phyloP scores from a whole-genome alignment of 2,329 filamentous ascomycete genomes.

The Aspergillus uvarum region DNA sequence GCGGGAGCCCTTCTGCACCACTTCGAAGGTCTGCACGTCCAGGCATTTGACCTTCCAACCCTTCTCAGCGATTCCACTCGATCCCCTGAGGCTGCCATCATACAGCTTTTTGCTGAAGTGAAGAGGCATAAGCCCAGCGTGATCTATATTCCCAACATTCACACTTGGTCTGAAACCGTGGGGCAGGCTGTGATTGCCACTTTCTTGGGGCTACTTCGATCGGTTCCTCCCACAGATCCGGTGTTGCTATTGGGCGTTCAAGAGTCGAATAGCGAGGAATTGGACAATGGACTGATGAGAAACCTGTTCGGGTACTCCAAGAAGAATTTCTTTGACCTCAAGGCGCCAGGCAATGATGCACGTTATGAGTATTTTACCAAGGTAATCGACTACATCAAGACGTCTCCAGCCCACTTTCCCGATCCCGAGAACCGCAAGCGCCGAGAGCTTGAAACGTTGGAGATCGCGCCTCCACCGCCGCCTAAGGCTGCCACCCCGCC shows the following conservation, averaged over 20 bases:
- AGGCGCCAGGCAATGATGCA: constrained; percentile 59
- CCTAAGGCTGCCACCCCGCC: constrained; percentile 60
- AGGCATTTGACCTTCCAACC: constrained; percentile 88
- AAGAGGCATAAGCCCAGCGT: constrained; percentile 93
- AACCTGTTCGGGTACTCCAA: constrained; percentile 84
- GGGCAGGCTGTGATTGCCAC: constrained; percentile 67
- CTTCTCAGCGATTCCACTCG: constrained; percentile 79
- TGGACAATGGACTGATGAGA: constrained; percentile 64
- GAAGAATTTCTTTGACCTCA: constrained; percentile 71
- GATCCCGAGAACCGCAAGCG: constrained; percentile 84
- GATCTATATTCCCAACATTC: constrained; percentile 88
- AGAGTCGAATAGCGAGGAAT: constrained; percentile 64
- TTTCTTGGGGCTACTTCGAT: constrained; percentile 77
- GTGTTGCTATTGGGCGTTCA: constrained; percentile 84
- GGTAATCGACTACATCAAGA: constrained; percentile 73
- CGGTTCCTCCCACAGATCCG: constrained; percentile 85
- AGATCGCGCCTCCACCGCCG: constrained; percentile 71
- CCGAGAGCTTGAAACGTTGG: constrained; percentile 73
- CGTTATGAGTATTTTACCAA: constrained; percentile 78
- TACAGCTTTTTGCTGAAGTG: constrained; percentile 87
- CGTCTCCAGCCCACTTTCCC: constrained; percentile 80
- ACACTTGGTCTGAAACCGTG: constrained; percentile 78
- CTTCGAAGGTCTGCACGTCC: constrained; percentile 90
- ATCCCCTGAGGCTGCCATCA: constrained; percentile 81
- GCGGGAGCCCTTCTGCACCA: constrained; percentile 82